These are phyloP conservation scores for Arxiozyma bovina DNA, from an alignment of 1,139 yeast genomes.

Conservation along the genomic window DNA sequence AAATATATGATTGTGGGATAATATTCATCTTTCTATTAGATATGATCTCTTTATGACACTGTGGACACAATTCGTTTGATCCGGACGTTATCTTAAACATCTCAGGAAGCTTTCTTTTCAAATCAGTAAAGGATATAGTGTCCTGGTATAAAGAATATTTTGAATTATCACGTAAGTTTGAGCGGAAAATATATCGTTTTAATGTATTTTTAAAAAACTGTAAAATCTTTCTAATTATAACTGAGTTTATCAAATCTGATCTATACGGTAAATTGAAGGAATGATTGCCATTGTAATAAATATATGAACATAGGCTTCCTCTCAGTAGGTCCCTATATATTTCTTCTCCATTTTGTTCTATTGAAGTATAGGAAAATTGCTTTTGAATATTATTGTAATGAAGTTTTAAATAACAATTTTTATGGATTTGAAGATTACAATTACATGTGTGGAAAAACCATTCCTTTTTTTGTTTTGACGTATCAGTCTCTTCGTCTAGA, in stretches of 20 bases:
- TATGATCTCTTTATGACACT: conserved; percentile 12
- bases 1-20: not conserved
- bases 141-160: not conserved
- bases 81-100: not conserved
- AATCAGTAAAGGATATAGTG: not conserved
- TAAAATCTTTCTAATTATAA: not conserved
- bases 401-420: conserved; percentile 15
- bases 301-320: not conserved
- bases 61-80: conserved; percentile 13
- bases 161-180: not conserved
- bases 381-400: conserved; percentile 9
- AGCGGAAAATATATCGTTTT: not conserved
- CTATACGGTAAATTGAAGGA: not conserved
- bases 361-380: not conserved
- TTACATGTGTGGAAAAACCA: conserved; percentile 20
- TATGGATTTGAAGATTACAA: conserved; percentile 20
- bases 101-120: not conserved
- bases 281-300: not conserved
- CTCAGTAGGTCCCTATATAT: not conserved
- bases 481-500: conserved; percentile 12
- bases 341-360: not conserved
- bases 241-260: not conserved
- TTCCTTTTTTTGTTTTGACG: not conserved
- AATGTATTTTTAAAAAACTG: not conserved
- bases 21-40: not conserved